phyloP scores from a whole-genome alignment of 768 basidiomycete species.

The Rhizopogon salebrosus region DNA sequence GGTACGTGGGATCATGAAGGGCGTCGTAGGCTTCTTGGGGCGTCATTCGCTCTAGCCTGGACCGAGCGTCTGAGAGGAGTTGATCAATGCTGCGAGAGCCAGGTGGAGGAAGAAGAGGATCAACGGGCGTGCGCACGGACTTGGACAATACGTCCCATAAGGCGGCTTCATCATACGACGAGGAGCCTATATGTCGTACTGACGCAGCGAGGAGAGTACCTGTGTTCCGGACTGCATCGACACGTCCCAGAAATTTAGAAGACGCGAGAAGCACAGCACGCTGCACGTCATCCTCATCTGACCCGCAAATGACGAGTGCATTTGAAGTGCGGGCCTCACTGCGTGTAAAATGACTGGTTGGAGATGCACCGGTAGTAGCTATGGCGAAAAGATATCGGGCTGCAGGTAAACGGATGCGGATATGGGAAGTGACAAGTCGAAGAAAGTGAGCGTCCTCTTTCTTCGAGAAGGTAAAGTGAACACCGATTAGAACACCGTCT shows the following conservation, averaged over 20 bases:
- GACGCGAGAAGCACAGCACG: constrained; percentile 60
- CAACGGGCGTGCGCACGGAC: constrained; percentile 50
- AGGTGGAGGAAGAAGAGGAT: constrained; percentile 58
- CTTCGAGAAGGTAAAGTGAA: constrained; percentile 56
- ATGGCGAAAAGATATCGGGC: constrained; percentile 50
- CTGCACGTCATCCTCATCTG: constrained; percentile 52
- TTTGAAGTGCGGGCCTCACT: constrained; percentile 22
- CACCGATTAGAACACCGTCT: constrained; percentile 55
- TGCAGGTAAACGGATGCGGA: constrained; percentile 38
- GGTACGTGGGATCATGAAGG: constrained; percentile 45
- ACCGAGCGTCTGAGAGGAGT: constrained; percentile 53
- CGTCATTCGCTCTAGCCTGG: constrained; percentile 59
- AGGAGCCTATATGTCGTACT: constrained; percentile 49
- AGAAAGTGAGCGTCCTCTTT: constrained; percentile 54
- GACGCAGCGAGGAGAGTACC: constrained; percentile 35
- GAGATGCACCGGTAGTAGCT: constrained; percentile 39
- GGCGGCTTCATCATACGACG: constrained; percentile 58
- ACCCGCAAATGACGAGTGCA: constrained; percentile 54
- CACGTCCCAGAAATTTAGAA: constrained; percentile 66
- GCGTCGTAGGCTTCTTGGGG: constrained; percentile 57
- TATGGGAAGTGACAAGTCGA: constrained; percentile 43
- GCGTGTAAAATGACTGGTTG: constrained; percentile 10
- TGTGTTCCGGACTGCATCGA: constrained; percentile 34
- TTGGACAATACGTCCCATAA: constrained; percentile 71
- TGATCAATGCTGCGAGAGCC: constrained; percentile 57